Conservation (phyloP, 805 yeast genomes). For the Candida chauliodis region DNA sequence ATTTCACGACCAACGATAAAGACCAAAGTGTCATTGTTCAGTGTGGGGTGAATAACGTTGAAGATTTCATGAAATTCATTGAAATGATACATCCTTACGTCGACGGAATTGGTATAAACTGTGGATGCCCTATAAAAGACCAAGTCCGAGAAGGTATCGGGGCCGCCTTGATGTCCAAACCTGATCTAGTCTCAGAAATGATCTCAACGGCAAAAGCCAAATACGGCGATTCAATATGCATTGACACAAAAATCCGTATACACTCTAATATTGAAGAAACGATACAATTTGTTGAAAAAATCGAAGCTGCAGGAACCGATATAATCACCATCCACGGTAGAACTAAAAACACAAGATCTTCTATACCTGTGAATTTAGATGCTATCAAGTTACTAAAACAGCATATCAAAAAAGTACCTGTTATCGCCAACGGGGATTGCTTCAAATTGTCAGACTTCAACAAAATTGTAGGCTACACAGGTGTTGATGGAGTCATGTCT, state of each 20-base stretch:
- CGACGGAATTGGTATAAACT: slow-evolving; percentile 92
- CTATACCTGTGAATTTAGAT: slow-evolving; percentile 76
- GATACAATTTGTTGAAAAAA: slow-evolving; percentile 61
- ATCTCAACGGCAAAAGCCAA: slow-evolving; percentile 75
- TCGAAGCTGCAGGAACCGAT: slow-evolving; percentile 88
- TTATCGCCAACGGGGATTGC: slow-evolving; percentile 98
- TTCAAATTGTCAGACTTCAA: slow-evolving; percentile 62
- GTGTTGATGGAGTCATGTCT: slow-evolving; percentile 92
- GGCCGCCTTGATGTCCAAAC: slow-evolving; percentile 86
- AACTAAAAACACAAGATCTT: slow-evolving; percentile 77
- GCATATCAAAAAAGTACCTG: slow-evolving; percentile 56
- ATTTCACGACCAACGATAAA: slow-evolving; percentile 71
- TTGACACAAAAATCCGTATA: slow-evolving; percentile 90
- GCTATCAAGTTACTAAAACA: slow-evolving; percentile 69
- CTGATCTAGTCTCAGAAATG: slow-evolving; percentile 78
- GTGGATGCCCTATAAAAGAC: slow-evolving; percentile 96
- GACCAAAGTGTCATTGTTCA: slow-evolving; percentile 82
- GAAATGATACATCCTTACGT: slow-evolving; percentile 87
- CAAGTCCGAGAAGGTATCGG: slow-evolving; percentile 96
- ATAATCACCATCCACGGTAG: slow-evolving; percentile 94
- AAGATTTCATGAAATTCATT: slow-evolving; percentile 77
- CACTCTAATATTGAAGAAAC: slow-evolving; percentile 77
- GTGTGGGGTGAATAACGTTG: slow-evolving; percentile 82
- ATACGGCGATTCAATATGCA: slow-evolving; percentile 66
- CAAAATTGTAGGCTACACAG: slow-evolving; percentile 59